Evolutionary conservation across 108 stramenopile species (phyloP).

Genomic region (Skeletonema menzelii): DNA sequence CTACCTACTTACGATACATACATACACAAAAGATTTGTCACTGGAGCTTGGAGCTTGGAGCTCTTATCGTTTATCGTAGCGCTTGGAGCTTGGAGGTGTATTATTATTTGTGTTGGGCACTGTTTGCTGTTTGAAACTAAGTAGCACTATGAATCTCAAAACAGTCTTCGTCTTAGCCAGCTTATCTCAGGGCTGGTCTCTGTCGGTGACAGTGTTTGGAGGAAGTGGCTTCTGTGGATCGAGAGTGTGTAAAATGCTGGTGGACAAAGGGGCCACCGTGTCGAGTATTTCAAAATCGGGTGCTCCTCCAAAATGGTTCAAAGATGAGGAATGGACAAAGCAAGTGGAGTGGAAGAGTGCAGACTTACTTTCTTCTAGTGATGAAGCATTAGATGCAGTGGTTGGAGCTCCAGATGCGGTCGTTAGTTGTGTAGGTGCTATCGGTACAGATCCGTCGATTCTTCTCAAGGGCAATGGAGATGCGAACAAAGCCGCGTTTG

Average conservation of each 20-base stretch:
- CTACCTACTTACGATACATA: no score
- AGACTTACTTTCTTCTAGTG: constrained; percentile 27
- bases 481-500: constrained; percentile 49
- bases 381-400: constrained; percentile 31
- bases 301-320: constrained; percentile 41
- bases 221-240: constrained; percentile 73
- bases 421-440: constrained; percentile 62
- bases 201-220: constrained; percentile 58
- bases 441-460: constrained; percentile 50
- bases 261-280: constrained; percentile 43
- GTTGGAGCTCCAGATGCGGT: constrained; percentile 49
- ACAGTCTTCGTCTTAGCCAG: constrained; percentile 5
- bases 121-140: no score
- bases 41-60: no score
- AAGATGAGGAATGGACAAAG: constrained; percentile 44
- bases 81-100: no score
- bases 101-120: no score
- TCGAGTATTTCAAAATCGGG: constrained; percentile 47
- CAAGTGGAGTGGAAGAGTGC: constrained; percentile 43
- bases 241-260: constrained; percentile 54
- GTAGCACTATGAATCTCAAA: neutral
- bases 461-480: constrained; percentile 39
- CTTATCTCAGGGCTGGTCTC: constrained; percentile 10
- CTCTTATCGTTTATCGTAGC: no score
- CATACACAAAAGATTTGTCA: no score